A percentile compares a stretch with the other conserved stretches of the same genome.
These are phyloP conservation scores for Colletotrichum somersetense DNA, from an alignment of 2,329 filamentous ascomycete genomes.

Conservation along the genomic window DNA sequence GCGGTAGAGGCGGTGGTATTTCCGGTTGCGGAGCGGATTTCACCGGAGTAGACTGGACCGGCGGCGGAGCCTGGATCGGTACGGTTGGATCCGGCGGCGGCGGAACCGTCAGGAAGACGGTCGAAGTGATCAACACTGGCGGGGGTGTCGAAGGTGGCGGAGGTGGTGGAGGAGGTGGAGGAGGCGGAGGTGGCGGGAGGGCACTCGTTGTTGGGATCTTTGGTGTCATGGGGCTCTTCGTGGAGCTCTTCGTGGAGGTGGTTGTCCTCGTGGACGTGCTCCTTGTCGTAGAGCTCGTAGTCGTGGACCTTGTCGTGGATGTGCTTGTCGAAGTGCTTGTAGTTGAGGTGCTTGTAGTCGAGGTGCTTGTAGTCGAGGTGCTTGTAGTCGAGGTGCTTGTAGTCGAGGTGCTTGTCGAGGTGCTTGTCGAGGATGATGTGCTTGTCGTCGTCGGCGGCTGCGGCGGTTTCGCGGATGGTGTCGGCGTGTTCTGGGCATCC, in stretches of 20 bases:
- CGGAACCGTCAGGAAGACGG: slow-evolving; percentile 9
- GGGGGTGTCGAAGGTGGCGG: background rate
- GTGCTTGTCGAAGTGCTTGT: too few species aligned
- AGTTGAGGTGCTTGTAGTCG: background rate
- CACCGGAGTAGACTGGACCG: background rate
- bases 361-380: background rate
- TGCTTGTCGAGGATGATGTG: background rate
- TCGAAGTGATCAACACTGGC: background rate
- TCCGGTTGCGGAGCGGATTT: background rate
- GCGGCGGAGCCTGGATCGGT: background rate
- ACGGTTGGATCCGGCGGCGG: background rate
- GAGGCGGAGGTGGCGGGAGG: background rate
- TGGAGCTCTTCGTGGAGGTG: background rate
- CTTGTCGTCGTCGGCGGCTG: background rate
- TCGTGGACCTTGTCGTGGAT: background rate
- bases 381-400: background rate
- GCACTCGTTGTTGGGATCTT: background rate
- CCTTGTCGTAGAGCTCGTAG: background rate
- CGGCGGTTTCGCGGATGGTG: background rate
- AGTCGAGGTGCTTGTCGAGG: background rate
- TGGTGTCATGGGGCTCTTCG: background rate
- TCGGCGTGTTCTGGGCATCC: background rate
- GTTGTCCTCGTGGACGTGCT: background rate
- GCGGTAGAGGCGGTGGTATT: background rate
- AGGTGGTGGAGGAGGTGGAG: background rate